These are phyloP conservation scores for Phytophthora europaea DNA, from an alignment of 352 stramenopile genomes.

Conservation along the genomic window DNA sequence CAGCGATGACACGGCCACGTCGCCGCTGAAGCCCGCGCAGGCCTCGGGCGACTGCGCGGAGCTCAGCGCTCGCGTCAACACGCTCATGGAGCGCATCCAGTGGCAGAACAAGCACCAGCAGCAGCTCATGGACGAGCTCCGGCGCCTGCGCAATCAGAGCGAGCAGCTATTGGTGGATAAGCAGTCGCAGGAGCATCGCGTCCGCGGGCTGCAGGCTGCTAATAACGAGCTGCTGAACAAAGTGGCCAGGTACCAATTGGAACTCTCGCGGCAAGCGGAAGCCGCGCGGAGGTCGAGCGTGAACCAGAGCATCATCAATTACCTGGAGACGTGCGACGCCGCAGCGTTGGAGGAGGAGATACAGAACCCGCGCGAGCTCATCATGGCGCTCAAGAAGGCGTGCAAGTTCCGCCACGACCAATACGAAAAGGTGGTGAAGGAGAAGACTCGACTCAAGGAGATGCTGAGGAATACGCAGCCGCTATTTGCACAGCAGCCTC, in stretches of 20 bases:
- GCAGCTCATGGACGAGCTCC: slow-evolving; percentile 61
- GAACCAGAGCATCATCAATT: slow-evolving; percentile 83
- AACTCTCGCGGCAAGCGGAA: slow-evolving; percentile 73
- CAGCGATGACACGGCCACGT: background rate
- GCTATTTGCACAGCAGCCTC: slow-evolving; percentile 23
- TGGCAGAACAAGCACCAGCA: slow-evolving; percentile 87
- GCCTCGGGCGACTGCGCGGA: slow-evolving; percentile 41
- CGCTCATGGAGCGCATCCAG: slow-evolving; percentile 77
- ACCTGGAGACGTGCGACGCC: slow-evolving; percentile 76
- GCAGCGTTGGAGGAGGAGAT: slow-evolving; percentile 80
- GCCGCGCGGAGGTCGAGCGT: slow-evolving; percentile 52
- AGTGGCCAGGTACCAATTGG: slow-evolving; percentile 82
- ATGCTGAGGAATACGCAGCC: slow-evolving; percentile 61
- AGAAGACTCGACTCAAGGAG: slow-evolving; percentile 78
- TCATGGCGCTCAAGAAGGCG: slow-evolving; percentile 84
- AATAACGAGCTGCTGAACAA: slow-evolving; percentile 75
- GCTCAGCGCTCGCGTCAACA: slow-evolving; percentile 63
- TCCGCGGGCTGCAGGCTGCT: slow-evolving; percentile 50
- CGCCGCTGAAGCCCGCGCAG: background rate
- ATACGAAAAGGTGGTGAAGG: slow-evolving; percentile 86
- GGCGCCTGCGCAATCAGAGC: slow-evolving; percentile 67
- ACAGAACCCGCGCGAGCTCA: slow-evolving; percentile 79
- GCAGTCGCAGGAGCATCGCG: slow-evolving; percentile 63
- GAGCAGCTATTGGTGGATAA: slow-evolving; percentile 76
- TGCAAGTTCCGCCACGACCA: slow-evolving; percentile 86